Evolutionary conservation across 768 basidiomycete genomes (phyloP).

Genomic region (Kwoniella shandongensis): DNA sequence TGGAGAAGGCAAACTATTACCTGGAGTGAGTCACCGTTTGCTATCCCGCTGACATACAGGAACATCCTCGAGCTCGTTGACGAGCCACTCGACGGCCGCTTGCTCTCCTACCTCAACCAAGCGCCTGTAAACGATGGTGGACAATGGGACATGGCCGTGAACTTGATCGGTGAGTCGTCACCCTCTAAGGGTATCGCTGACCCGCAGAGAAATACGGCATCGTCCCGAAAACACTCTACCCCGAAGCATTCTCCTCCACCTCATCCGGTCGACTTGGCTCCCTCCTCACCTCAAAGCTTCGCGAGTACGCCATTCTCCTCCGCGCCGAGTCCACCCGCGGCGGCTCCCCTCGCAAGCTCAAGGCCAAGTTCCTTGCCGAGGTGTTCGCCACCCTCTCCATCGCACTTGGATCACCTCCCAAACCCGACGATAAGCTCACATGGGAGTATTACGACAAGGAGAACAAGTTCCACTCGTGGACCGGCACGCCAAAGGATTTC

Average conservation of each 20-base stretch:
- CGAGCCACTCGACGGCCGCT: conserved; percentile 74
- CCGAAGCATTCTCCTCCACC: conserved; percentile 78
- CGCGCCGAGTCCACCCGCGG: conserved; percentile 58
- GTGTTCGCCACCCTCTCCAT: conserved; percentile 81
- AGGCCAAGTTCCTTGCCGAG: conserved; percentile 79
- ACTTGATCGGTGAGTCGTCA: conserved; percentile 60
- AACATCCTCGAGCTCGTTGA: conserved; percentile 77
- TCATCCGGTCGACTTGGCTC: conserved; percentile 69
- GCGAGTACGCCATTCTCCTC: conserved; percentile 83
- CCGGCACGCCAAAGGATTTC: conserved; percentile 78
- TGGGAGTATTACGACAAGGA: conserved; percentile 89
- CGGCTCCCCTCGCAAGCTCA: conserved; percentile 67
- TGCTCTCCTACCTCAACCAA: conserved; percentile 71
- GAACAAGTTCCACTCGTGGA: conserved; percentile 71
- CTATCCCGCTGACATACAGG: conserved; percentile 24
- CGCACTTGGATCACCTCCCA: conserved; percentile 81
- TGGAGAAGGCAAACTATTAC: conserved; percentile 88
- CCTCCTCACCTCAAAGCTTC: conserved; percentile 83
- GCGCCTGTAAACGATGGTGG: conserved; percentile 88
- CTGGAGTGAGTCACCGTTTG: conserved; percentile 61
- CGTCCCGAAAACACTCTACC: conserved; percentile 77
- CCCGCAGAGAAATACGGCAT: conserved; percentile 70
- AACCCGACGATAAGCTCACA: conserved; percentile 65
- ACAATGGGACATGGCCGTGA: conserved; percentile 90
- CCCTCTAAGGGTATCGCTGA: not conserved